Evolutionary conservation across 352 stramenopile genomes (phyloP).

Genomic region (Phytophthora sansomeana): DNA sequence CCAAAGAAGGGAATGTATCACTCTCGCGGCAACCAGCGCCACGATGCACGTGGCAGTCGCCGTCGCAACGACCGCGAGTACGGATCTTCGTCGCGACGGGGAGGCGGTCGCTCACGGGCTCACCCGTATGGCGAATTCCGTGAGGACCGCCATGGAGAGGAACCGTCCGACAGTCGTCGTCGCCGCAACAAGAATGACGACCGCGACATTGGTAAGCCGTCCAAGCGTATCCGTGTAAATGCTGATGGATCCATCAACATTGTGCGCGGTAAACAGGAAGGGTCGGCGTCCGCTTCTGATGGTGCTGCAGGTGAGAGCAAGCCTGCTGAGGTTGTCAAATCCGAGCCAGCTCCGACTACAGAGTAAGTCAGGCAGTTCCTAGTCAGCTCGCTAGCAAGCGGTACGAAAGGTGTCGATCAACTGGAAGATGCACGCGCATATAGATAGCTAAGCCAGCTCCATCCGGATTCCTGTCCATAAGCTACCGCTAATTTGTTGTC

Average conservation of each 20-base stretch:
- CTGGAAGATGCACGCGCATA: constrained; percentile 17
- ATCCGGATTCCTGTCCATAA: constrained; percentile 18
- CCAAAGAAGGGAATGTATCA: constrained; percentile 74
- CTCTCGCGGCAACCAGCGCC: constrained; percentile 47
- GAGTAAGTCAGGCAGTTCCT: constrained; percentile 23
- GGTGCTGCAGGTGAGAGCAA: constrained; percentile 15
- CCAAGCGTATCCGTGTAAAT: constrained; percentile 66
- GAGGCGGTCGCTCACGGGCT: constrained; percentile 28
- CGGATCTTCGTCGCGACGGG: constrained; percentile 43
- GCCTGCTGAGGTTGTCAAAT: constrained; percentile 18
- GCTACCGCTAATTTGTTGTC: constrained; percentile 35
- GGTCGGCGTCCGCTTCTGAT: constrained; percentile 1
- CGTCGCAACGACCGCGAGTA: constrained; percentile 39
- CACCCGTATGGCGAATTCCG: constrained; percentile 55
- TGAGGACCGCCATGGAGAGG: constrained; percentile 43
- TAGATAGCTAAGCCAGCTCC: constrained; percentile 14
- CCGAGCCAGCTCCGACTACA: constrained; percentile 26
- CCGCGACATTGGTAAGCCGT: constrained; percentile 54
- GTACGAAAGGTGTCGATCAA: constrained; percentile 21
- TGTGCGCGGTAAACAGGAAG: constrained; percentile 39
- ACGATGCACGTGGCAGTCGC: constrained; percentile 24
- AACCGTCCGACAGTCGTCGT: constrained; percentile 25
- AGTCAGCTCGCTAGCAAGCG: constrained; percentile 16
- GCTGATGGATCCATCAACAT: constrained; percentile 71
- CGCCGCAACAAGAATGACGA: constrained; percentile 35